Evolutionary conservation across 2,329 filamentous ascomycete genomes (phyloP), one percentile per base, ranked within the genome.

Genomic region (Xylariaceae sp.): DNA sequence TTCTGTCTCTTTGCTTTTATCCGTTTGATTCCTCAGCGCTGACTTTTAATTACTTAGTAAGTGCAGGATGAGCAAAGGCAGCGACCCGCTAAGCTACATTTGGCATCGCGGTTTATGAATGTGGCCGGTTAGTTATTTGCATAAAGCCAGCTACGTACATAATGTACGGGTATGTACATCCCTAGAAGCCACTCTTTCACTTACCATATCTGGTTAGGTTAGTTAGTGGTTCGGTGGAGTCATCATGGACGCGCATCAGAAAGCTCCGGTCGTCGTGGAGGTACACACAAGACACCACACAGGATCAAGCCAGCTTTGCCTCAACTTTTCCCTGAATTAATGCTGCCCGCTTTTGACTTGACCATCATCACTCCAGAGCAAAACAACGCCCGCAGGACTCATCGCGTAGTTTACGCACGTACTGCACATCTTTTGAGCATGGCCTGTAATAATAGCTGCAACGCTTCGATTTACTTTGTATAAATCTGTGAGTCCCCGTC

Each of bases 401-500:
- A 10, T 26, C 21, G 21, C 37, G 49, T 41, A 52, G 12, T 32
- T 57, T 49, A 49, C 54, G 29, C 43, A 44, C 16, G 13, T 29
- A 10, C 48, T 48, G 54, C 51, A 46, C 36, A 19, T 49, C 44
- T 43, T 46, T 62, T 49, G 63, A 62, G 62, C 53, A 60, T 66
- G 56, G 56, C 59, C 55, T 65, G 61, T 64, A 66, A 54, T 58
- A 61, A 54, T 52, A 58, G 40, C 45, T 56, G 32, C 47, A 47
- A 56, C 53, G 46, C 53, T 52, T 54, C 58, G 44, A 53, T 56
- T 61, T 51, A 58, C 55, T 57, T 58, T 67, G 64, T 65, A 65
- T 65, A 64, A 62, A 60, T 62, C 60, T 59, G 63, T 65, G 55
- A 65, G 63, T 63, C 45, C 10, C 46, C 52, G 51, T 51, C 22